Percentiles rank a stretch among this genome's conserved stretches.
phyloP scores from a whole-genome alignment of 2,329 filamentous ascomycete genomes.

The Penicillium freii region DNA sequence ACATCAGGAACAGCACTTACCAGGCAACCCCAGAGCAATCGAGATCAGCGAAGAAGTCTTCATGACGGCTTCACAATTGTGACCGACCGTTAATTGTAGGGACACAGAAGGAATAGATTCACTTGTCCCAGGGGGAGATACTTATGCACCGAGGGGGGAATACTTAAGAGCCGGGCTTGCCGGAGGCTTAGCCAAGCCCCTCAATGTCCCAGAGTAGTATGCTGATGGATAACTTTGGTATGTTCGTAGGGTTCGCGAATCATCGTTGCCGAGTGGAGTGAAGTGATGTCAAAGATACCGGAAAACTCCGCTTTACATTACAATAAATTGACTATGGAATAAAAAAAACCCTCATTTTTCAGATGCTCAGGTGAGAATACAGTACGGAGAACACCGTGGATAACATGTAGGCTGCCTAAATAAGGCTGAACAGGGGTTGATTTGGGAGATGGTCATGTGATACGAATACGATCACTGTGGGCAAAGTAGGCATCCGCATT shows the following conservation, averaged over 20 bases:
- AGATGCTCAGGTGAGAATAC: not conserved
- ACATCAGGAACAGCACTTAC: constrained; percentile 15
- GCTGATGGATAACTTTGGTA: not conserved
- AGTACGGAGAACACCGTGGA: too few species aligned
- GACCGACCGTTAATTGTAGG: not conserved
- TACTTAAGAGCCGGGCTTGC: constrained; percentile 22
- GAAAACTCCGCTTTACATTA: not conserved
- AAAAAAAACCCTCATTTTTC: not conserved
- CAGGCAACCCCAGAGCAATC: constrained; percentile 18
- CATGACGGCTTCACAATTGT: constrained; percentile 11
- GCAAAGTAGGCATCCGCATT: not conserved
- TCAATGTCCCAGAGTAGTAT: not conserved
- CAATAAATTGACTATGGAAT: not conserved
- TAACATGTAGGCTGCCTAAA: not conserved
- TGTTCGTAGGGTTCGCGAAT: constrained; percentile 5
- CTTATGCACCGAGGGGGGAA: constrained; percentile 20
- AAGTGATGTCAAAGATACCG: constrained; percentile 16
- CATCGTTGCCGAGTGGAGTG: constrained; percentile 7
- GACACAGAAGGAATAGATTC: not conserved
- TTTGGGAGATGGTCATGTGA: not conserved
- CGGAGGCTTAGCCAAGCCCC: constrained; percentile 21
- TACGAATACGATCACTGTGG: not conserved
- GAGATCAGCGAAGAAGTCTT: constrained; percentile 17
- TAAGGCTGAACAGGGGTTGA: not conserved
- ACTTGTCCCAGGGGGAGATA: constrained; percentile 8